These are phyloP conservation scores for Echria macrotheca DNA, from an alignment of 495 filamentous ascomycete species.

Conservation along the genomic window DNA sequence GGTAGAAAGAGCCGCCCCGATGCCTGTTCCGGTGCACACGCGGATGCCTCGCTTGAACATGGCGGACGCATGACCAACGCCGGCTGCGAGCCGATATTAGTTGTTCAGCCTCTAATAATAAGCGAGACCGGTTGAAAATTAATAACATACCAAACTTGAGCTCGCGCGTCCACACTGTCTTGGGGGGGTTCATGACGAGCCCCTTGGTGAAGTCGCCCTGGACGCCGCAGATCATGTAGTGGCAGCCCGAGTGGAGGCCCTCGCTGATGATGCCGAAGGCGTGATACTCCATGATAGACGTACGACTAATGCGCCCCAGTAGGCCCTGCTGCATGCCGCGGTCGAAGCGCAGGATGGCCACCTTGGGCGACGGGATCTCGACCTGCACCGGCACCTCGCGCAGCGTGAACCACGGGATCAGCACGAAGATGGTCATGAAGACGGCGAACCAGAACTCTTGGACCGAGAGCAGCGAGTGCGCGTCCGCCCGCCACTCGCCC, in stretches of 20 bases:
- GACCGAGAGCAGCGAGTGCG: constrained; percentile 33
- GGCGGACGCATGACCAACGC: constrained; percentile 39
- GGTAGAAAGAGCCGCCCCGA: constrained; percentile 40
- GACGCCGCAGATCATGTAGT: constrained; percentile 45
- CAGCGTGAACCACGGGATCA: constrained; percentile 41
- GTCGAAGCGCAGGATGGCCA: constrained; percentile 36
- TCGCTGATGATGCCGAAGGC: constrained; percentile 44
- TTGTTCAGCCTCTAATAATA: constrained; percentile 11
- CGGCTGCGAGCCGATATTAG: constrained; percentile 36
- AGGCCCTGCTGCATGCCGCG: constrained; percentile 45
- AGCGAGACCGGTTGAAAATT: not conserved
- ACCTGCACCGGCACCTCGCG: constrained; percentile 40
- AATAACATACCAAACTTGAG: constrained; percentile 38
- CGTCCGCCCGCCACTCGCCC: constrained; percentile 30
- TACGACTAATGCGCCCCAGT: constrained; percentile 39
- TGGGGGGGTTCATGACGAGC: constrained; percentile 37
- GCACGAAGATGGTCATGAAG: constrained; percentile 41
- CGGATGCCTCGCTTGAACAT: constrained; percentile 45
- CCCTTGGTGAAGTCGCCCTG: constrained; percentile 40
- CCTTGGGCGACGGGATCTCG: constrained; percentile 41
- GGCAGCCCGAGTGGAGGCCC: constrained; percentile 30
- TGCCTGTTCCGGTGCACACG: constrained; percentile 41
- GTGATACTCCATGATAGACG: constrained; percentile 45
- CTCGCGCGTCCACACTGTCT: constrained; percentile 40
- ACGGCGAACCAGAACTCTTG: constrained; percentile 44